Evolutionary conservation across 2,329 filamentous ascomycete species (phyloP).

Genomic region (Aciculosporium take): DNA sequence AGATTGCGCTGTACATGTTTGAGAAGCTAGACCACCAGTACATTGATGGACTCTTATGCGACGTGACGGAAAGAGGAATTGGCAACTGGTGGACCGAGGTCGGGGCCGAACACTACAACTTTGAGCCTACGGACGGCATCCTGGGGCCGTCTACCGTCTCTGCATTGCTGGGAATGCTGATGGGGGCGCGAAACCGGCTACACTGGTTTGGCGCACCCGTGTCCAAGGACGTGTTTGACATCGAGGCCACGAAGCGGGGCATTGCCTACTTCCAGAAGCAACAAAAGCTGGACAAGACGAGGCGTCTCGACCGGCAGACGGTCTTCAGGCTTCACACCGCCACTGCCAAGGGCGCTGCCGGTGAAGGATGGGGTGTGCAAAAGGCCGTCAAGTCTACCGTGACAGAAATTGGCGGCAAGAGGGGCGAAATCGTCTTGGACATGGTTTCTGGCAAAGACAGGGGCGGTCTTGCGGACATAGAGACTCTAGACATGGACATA

Average conservation of each 20-base stretch:
- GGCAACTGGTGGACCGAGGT: slow-evolving; percentile 95
- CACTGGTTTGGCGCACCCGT: slow-evolving; percentile 75
- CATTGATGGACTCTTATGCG: slow-evolving; percentile 82
- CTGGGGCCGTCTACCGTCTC: slow-evolving; percentile 85
- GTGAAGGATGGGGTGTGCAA: slow-evolving; percentile 84
- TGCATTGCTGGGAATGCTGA: slow-evolving; percentile 70
- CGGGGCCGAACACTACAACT: slow-evolving; percentile 79
- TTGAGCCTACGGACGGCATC: slow-evolving; percentile 85
- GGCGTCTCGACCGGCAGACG: slow-evolving; percentile 71
- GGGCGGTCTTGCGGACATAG: slow-evolving; percentile 79
- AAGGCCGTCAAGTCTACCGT: slow-evolving; percentile 92
- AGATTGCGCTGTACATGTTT: slow-evolving; percentile 77
- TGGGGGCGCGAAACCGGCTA: slow-evolving; percentile 80
- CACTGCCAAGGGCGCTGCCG: slow-evolving; percentile 82
- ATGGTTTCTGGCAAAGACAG: slow-evolving; percentile 81
- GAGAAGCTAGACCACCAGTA: slow-evolving; percentile 78
- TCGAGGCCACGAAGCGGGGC: slow-evolving; percentile 66
- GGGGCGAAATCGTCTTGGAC: slow-evolving; percentile 89
- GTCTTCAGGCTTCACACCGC: slow-evolving; percentile 63
- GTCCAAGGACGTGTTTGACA: slow-evolving; percentile 81
- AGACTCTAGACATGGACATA: slow-evolving; percentile 76
- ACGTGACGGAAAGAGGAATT: slow-evolving; percentile 79
- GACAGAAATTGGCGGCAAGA: slow-evolving; percentile 82
- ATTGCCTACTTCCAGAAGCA: slow-evolving; percentile 84
- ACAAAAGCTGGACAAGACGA: slow-evolving; percentile 63